phyloP scores from a whole-genome alignment of 768 basidiomycete genomes.

The Jaapia argillacea region DNA sequence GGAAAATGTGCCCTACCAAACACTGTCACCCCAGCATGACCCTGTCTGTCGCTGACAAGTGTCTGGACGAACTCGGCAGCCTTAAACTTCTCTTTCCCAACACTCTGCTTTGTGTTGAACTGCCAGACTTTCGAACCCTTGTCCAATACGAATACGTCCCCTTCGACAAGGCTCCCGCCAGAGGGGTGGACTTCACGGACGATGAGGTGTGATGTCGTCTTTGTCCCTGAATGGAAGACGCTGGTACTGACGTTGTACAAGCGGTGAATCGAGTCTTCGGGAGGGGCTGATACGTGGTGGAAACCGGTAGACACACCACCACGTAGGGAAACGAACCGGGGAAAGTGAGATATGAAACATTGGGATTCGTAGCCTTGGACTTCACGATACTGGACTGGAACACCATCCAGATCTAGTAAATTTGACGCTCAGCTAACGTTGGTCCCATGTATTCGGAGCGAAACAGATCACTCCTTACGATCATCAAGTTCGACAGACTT shows the following conservation, averaged over 20 bases:
- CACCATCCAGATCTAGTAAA: conserved; percentile 39
- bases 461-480: conserved; percentile 29
- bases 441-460: not conserved
- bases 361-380: conserved; percentile 47
- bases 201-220: conserved; percentile 16
- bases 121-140: conserved; percentile 43
- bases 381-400: conserved; percentile 52
- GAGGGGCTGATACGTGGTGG: conserved; percentile 36
- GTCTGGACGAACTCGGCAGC: conserved; percentile 49
- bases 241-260: no score
- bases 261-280: conserved; percentile 32
- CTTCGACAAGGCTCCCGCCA: conserved; percentile 37
- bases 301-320: conserved; percentile 43
- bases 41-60: conserved; percentile 30
- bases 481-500: conserved; percentile 63
- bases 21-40: conserved; percentile 33
- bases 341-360: conserved; percentile 40
- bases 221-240: no score
- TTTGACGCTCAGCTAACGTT: not conserved
- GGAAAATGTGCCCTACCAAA: conserved; percentile 31
- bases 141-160: conserved; percentile 52
- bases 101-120: conserved; percentile 43
- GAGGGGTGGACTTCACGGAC: conserved; percentile 39
- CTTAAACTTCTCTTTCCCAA: conserved; percentile 48
- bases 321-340: conserved; percentile 31